Percentiles rank a stretch among this genome's conserved stretches.
These are phyloP conservation scores for Cnidoscolus chayamansa DNA, from an alignment of 441 rosid genomes.

Conservation along the genomic window DNA sequence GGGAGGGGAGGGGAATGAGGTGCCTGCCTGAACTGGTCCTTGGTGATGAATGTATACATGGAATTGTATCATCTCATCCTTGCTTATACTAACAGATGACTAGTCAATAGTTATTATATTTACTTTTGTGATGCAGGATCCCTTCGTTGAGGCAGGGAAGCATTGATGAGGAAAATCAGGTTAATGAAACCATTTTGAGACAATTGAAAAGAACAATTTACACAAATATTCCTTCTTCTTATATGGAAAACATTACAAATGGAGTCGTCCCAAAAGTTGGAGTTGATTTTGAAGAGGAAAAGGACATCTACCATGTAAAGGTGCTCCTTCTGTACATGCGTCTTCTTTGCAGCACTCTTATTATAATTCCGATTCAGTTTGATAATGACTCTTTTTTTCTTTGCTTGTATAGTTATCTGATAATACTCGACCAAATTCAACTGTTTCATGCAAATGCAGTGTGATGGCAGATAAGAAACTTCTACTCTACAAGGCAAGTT, in stretches of 20 bases:
- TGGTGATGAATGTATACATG: too few relatives aligned
- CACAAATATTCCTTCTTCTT: conserved; percentile 49
- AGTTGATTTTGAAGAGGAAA: conserved; percentile 39
- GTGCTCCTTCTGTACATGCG: conserved; percentile 26
- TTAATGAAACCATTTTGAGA: conserved; percentile 23
- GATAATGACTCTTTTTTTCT: background rate
- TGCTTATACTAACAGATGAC: background rate
- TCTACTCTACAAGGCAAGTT: conserved; percentile 33
- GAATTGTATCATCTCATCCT: background rate
- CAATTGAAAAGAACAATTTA: conserved; percentile 34
- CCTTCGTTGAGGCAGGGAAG: conserved; percentile 27
- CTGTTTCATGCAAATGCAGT: conserved; percentile 50
- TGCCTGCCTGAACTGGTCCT: too few relatives aligned
- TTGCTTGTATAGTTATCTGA: conserved; percentile 45
- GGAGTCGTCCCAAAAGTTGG: conserved; percentile 43
- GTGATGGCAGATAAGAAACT: conserved; percentile 38
- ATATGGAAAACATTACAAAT: conserved; percentile 32
- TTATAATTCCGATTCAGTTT: conserved; percentile 7
- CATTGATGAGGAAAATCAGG: conserved; percentile 11
- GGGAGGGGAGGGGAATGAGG: too few relatives aligned
- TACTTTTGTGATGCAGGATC: conserved; percentile 29
- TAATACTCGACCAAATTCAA: conserved; percentile 36
- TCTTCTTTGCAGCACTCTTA: conserved; percentile 7
- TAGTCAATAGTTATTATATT: background rate
- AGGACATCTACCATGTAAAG: conserved; percentile 56